Evolutionary conservation across 495 filamentous ascomycete genomes (phyloP).

Genomic region (Penicillium angulare): DNA sequence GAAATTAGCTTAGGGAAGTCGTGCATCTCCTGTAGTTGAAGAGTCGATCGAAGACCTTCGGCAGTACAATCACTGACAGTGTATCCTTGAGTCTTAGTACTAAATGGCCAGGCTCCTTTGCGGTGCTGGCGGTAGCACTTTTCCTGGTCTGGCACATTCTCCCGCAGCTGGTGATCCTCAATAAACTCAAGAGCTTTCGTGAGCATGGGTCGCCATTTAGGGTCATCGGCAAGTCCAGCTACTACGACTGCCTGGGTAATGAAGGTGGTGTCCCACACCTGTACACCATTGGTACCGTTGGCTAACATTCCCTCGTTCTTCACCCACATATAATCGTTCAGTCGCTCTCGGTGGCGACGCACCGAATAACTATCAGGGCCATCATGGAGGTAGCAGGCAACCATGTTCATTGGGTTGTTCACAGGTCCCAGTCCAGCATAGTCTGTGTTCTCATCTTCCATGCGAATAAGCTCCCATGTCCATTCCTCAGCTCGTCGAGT

Average conservation of each 20-base stretch:
- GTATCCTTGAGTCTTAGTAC: constrained; percentile 87
- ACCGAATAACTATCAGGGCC: constrained; percentile 77
- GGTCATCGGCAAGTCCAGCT: constrained; percentile 72
- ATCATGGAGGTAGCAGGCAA: constrained; percentile 79
- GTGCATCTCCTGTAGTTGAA: constrained; percentile 78
- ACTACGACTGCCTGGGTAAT: constrained; percentile 77
- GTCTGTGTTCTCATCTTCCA: constrained; percentile 90
- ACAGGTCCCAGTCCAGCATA: constrained; percentile 86
- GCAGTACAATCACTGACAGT: constrained; percentile 92
- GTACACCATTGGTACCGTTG: constrained; percentile 96
- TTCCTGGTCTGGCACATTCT: constrained; percentile 74
- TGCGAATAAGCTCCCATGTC: constrained; percentile 73
- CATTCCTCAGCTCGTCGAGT: constrained; percentile 68
- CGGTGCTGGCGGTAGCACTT: constrained; percentile 87
- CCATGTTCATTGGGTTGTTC: constrained; percentile 81
- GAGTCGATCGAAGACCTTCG: constrained; percentile 82
- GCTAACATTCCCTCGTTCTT: constrained; percentile 88
- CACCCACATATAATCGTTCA: constrained; percentile 89
- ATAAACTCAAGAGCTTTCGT: constrained; percentile 81
- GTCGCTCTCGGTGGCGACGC: constrained; percentile 71
- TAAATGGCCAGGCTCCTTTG: constrained; percentile 95
- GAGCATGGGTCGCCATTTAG: constrained; percentile 81
- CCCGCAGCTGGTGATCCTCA: constrained; percentile 86
- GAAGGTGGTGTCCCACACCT: constrained; percentile 94
- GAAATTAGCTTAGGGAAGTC: constrained; percentile 75